Base-by-base conservation (phyloP, 2,329 filamentous ascomycete species). In the Geosmithia putterillii region DNA sequence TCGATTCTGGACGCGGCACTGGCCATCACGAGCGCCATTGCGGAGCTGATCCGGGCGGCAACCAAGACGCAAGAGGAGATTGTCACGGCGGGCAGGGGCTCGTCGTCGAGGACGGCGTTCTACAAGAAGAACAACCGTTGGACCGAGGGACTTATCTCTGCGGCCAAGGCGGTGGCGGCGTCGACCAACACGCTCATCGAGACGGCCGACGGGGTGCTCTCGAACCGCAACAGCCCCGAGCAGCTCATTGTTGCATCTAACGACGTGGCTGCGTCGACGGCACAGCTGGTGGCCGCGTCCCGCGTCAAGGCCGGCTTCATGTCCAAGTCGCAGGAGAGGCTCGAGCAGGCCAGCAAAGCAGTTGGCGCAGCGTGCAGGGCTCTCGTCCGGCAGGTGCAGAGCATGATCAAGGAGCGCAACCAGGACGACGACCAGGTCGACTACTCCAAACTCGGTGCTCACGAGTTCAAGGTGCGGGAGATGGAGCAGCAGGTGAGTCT, bases 401-500 rank as follows among this genome's bases (percentile, higher is more conserved):
- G 73, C 53, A 90, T 98, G 67, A 96, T 98, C 62, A 83, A 85
- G 59, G 83, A 94, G 63, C 81, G 86, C 56, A 81, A 86, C 59
- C 74, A 76, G 51, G 86, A 87, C 48, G 86, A 90, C 32, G 88
- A 95, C 44, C 71, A 76, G 42, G 79, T 94, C 19, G 92, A 98
- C 62, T 98, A 96, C 64, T 72, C 75, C 38, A 86, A 88, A 67
- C 69, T 98, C 40, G 89, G 86, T 48, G 80, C 83, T 25, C 90
- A 95, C 64, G 92, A 98, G 67, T 96, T 98, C 73, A 98, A 98
- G 74, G 88, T 95, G 42, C 77, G 83, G 54, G 89, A 98, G 69
- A 98, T 98, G 92, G 92, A 98, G 69, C 92, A 98, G 60, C 92
- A 98, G 85, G 89, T 95, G n/a, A n/a, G n/a, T n/a, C n/a, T n/a